Percentiles rank a stretch among this genome's conserved stretches.
These are phyloP conservation scores for Leptographium wingfieldii DNA, from an alignment of 2,329 filamentous ascomycete species.

Conservation along the genomic window DNA sequence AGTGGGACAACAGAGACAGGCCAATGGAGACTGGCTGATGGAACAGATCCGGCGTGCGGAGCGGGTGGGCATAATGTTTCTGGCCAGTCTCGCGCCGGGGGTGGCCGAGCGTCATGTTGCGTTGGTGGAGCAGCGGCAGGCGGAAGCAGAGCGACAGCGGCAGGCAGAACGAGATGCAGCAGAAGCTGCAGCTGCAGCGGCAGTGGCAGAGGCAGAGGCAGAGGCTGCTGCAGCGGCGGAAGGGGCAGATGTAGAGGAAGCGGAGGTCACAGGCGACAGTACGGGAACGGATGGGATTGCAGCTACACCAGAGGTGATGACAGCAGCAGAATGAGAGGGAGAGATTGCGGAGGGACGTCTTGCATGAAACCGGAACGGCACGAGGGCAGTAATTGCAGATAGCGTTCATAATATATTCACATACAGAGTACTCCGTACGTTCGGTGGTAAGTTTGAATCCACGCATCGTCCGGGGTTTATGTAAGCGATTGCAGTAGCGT, in stretches of 20 bases:
- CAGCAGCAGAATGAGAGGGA: background rate
- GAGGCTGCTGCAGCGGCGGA: slow-evolving; percentile 14
- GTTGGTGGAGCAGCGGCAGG: slow-evolving; percentile 31
- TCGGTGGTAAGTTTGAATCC: too few species aligned
- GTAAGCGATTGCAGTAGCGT: too few species aligned
- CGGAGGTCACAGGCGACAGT: background rate
- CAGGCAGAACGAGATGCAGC: slow-evolving; percentile 30
- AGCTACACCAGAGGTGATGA: background rate
- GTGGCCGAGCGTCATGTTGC: slow-evolving; percentile 54
- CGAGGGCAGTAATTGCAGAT: too few species aligned
- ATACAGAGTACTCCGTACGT: too few species aligned
- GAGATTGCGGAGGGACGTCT: background rate
- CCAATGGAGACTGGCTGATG: slow-evolving; percentile 36
- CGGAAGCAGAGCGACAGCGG: background rate
- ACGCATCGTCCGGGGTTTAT: too few species aligned
- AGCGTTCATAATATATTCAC: too few species aligned
- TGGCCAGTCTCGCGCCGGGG: slow-evolving; percentile 54
- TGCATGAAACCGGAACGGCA: too few species aligned
- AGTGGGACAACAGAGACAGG: slow-evolving; percentile 30
- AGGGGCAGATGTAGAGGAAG: slow-evolving; percentile 8
- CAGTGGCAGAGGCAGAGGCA: slow-evolving; percentile 21
- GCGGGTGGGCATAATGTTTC: slow-evolving; percentile 47
- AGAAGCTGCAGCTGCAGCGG: slow-evolving; percentile 20
- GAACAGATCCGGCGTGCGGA: slow-evolving; percentile 41
- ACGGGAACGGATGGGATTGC: background rate